Evolutionary conservation across 768 basidiomycete genomes (phyloP).

Genomic region (Pisolithus sp.): DNA sequence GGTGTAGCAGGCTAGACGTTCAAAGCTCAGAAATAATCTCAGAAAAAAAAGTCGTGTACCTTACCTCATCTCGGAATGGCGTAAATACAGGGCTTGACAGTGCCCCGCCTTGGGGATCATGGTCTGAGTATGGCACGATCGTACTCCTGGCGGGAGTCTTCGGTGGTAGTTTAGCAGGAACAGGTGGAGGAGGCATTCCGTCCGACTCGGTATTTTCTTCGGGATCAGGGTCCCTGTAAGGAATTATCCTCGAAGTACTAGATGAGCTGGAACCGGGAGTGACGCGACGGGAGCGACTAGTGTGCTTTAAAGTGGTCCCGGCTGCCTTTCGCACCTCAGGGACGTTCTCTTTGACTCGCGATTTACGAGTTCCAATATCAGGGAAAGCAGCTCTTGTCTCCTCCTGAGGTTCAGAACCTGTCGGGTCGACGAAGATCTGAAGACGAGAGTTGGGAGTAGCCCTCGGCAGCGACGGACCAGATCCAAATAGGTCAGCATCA

Average conservation of each 20-base stretch:
- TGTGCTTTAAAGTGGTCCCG: slow-evolving; percentile 61
- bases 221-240: slow-evolving; percentile 57
- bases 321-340: slow-evolving; percentile 62
- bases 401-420: slow-evolving; percentile 42
- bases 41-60: slow-evolving; percentile 4
- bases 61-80: slow-evolving; percentile 70
- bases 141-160: slow-evolving; percentile 30
- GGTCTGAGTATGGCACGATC: slow-evolving; percentile 38
- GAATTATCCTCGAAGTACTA: slow-evolving; percentile 49
- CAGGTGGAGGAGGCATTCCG: slow-evolving; percentile 32
- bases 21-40: slow-evolving; percentile 1
- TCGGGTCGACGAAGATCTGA: slow-evolving; percentile 69
- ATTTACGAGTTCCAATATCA: slow-evolving; percentile 72
- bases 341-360: slow-evolving; percentile 73
- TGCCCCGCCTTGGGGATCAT: slow-evolving; percentile 14
- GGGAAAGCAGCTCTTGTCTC: slow-evolving; percentile 49
- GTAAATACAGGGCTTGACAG: slow-evolving; percentile 55
- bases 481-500: slow-evolving; percentile 24
- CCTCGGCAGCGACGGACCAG: slow-evolving; percentile 26
- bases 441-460: slow-evolving; percentile 51
- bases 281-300: slow-evolving; percentile 50
- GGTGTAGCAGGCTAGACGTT: slow-evolving; percentile 16
- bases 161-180: slow-evolving; percentile 26
- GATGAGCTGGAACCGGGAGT: slow-evolving; percentile 30
- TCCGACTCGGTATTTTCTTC: slow-evolving; percentile 26